A percentile compares a stretch with the other conserved stretches of the same genome.
These are phyloP conservation scores for Endogone sp. DNA, from an alignment of 192 early-diverging fungal genomes.

Conservation along the genomic window DNA sequence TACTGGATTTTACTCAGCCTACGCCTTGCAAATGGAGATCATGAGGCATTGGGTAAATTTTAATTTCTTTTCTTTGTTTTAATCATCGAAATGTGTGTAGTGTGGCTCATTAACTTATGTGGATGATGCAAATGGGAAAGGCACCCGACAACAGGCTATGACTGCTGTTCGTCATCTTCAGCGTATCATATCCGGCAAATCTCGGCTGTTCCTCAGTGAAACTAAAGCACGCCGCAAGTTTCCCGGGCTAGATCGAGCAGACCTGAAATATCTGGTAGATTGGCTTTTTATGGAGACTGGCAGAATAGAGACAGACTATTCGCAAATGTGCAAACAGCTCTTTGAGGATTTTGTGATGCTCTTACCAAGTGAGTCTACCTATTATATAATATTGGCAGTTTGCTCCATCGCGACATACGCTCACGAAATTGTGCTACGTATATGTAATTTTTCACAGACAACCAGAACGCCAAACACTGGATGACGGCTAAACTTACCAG, in stretches of 20 bases:
- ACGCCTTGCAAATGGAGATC: constrained; percentile 56
- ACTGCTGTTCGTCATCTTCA: constrained; percentile 52
- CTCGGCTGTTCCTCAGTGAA: constrained; percentile 41
- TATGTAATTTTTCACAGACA: background rate
- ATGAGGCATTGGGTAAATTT: constrained; percentile 46
- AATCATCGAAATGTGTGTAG: background rate
- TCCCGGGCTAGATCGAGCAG: constrained; percentile 33
- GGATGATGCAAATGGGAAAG: constrained; percentile 22
- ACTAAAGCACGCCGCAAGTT: constrained; percentile 39
- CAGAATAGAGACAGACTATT: constrained; percentile 48
- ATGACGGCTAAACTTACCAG: background rate
- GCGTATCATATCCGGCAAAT: constrained; percentile 55
- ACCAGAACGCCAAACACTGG: background rate
- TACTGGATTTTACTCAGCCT: constrained; percentile 63
- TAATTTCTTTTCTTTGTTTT: constrained; percentile 8
- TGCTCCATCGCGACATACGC: background rate
- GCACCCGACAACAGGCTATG: constrained; percentile 47
- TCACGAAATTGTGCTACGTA: background rate
- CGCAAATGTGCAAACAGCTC: constrained; percentile 57
- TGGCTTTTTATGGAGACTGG: constrained; percentile 59
- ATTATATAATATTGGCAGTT: too few relatives aligned
- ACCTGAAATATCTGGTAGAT: constrained; percentile 43
- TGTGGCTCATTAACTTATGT: background rate
- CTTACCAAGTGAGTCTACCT: constrained; percentile 38
- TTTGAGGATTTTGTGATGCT: constrained; percentile 52